phyloP scores from a whole-genome alignment of 164 flowering plant genomes.

The Houttuynia cordata region DNA sequence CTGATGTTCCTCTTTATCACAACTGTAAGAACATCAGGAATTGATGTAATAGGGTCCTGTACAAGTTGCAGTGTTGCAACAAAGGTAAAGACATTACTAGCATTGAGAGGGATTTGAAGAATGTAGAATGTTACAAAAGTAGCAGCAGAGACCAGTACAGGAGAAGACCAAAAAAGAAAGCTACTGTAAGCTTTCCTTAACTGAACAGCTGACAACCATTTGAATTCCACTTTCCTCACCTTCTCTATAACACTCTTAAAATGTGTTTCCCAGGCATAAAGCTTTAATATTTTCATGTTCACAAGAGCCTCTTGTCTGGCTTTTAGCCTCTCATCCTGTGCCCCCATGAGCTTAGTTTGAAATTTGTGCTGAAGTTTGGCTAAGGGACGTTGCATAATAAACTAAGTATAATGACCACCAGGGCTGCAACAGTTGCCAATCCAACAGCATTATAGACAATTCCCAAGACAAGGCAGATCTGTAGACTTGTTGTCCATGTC shows the following conservation, averaged over 20 bases:
- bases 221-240: constrained; percentile 34
- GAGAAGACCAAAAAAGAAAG: constrained; percentile 57
- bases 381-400: constrained; percentile 47
- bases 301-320: constrained; percentile 41
- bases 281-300: constrained; percentile 55
- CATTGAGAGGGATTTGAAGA: constrained; percentile 34
- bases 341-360: constrained; percentile 43
- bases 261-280: constrained; percentile 71
- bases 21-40: constrained; percentile 44
- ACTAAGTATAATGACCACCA: constrained; percentile 35
- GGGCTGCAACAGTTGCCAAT: constrained; percentile 40
- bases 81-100: constrained; percentile 74
- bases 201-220: constrained; percentile 47
- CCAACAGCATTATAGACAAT: constrained; percentile 49
- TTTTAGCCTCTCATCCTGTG: constrained; percentile 52
- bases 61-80: constrained; percentile 59
- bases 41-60: constrained; percentile 49
- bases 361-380: constrained; percentile 51
- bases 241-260: constrained; percentile 36
- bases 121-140: constrained; percentile 53
- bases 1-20: constrained; percentile 18
- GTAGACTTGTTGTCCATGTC: constrained; percentile 53
- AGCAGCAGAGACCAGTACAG: constrained; percentile 50
- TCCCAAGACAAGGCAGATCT: constrained; percentile 36
- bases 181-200: constrained; percentile 27